Evolutionary conservation across 768 basidiomycete genomes (phyloP), one percentile per base, ranked within the genome.

Genomic region (Zangia roseola): DNA sequence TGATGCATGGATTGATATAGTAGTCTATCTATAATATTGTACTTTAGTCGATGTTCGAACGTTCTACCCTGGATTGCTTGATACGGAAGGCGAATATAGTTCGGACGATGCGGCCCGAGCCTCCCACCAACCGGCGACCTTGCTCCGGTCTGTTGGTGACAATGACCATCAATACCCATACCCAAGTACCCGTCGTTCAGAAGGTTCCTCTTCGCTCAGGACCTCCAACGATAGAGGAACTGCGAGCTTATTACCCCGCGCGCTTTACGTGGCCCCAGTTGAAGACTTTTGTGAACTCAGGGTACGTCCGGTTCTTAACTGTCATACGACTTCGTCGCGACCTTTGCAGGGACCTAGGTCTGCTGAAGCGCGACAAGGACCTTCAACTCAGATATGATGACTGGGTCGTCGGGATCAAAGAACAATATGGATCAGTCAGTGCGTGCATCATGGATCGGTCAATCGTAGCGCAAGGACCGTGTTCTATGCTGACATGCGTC

Each of bases 281-380:
- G 23, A 90, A 83, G 69, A 77, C 81, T 5, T 90, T 91, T 54
- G 74, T 91, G 41, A 87, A 84, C 61, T 87, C 88, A 48, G 88
- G 88, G 87, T 87, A 63, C 36, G 73, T 61, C 42, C 19, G 8
- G 20, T 30, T 17, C 17, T 45, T 10, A 20, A 24, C 23, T 12
- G 24, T 33, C 24, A 12, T 31, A 12, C 13, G 10, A 20, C 20
- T 5, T 24, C n/a, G 8, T 4, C 24, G 24, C 51, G 40, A 47
- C 24, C 13, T 31, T 43, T 34, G n/a, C 50, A 91, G 90, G 34
- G 88, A 93, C 61, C 79, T 94, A 38, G 88, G 88, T 2, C 73
- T 91, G 31, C 73, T 93, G 43, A 90, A 88, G 62, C 82, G 90
- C 17, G 82, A 92, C 59, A 80, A 69, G 54, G 71, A 68, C 43